phyloP scores from a whole-genome alignment of 2,329 filamentous ascomycete genomes.

The Piedraia hortae region DNA sequence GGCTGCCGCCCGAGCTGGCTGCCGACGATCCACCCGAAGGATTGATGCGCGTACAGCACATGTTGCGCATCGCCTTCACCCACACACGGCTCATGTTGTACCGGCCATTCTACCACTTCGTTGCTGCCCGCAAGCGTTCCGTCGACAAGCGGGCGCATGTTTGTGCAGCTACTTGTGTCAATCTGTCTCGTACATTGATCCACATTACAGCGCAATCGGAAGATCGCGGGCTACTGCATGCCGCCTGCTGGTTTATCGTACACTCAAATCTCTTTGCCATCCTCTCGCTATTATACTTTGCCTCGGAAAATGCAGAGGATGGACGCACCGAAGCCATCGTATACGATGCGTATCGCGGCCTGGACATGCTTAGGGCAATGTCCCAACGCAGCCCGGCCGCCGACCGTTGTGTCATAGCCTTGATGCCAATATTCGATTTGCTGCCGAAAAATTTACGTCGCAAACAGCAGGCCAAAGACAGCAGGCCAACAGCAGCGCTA shows the following conservation, averaged over 20 bases:
- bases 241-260: slow-evolving; percentile 67
- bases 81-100: slow-evolving; percentile 66
- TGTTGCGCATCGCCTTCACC: slow-evolving; percentile 53
- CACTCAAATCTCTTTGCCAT: slow-evolving; percentile 66
- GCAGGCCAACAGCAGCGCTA: too few species aligned
- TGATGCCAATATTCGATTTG: slow-evolving; percentile 61
- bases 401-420: slow-evolving; percentile 51
- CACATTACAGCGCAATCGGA: slow-evolving; percentile 58
- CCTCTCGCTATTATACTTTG: slow-evolving; percentile 52
- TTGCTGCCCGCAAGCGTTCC: slow-evolving; percentile 29
- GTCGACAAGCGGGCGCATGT: slow-evolving; percentile 57
- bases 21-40: slow-evolving; percentile 59
- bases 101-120: slow-evolving; percentile 59
- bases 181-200: slow-evolving; percentile 44
- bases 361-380: slow-evolving; percentile 52
- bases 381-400: slow-evolving; percentile 69
- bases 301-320: slow-evolving; percentile 53
- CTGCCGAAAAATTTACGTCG: too few species aligned
- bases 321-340: slow-evolving; percentile 51
- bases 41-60: slow-evolving; percentile 33
- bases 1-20: slow-evolving; percentile 41
- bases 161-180: slow-evolving; percentile 39
- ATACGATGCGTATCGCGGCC: slow-evolving; percentile 60
- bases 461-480: too few species aligned
- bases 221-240: slow-evolving; percentile 44